These are phyloP conservation scores for Adansonia madagascariensis DNA, from an alignment of 441 rosid genomes.

Conservation along the genomic window DNA sequence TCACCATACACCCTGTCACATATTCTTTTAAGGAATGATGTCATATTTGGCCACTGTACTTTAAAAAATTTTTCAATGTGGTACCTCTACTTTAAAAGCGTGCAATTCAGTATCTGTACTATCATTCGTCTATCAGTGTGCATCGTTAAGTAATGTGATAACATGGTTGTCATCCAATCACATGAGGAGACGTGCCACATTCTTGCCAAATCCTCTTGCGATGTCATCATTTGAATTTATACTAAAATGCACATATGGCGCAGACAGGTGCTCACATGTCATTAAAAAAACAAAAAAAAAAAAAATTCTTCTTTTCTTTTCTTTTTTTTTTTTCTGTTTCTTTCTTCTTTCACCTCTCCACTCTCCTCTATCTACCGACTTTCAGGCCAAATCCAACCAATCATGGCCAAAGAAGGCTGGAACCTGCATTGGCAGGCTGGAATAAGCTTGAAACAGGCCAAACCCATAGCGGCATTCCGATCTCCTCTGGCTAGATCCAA, in stretches of 20 bases:
- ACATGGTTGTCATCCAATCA: constrained; percentile 5
- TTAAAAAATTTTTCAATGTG: not conserved
- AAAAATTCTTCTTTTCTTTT: not conserved
- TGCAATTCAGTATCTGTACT: not conserved
- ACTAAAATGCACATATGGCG: not conserved
- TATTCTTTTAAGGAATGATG: constrained; percentile 7
- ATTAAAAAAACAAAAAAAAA: not conserved
- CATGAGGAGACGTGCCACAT: not conserved
- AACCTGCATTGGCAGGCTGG: not conserved
- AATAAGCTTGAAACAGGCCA: constrained; percentile 19
- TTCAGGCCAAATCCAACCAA: constrained; percentile 13
- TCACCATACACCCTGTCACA: not conserved
- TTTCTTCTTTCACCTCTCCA: no score
- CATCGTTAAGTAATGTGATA: not conserved
- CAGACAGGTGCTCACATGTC: not conserved
- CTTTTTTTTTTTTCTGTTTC: not conserved
- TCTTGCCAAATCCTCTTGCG: not conserved
- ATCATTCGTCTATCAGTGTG: not conserved
- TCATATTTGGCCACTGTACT: constrained; percentile 3
- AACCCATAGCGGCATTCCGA: not conserved
- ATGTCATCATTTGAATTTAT: not conserved
- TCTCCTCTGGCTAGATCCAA: constrained; percentile 7
- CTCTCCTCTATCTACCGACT: not conserved
- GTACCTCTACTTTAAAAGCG: not conserved
- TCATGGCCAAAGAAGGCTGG: not conserved